A percentile compares a stretch with the other conserved stretches of the same genome.
Conservation (phyloP, 192 early-diverging fungal species). For the Entrophospora sp. region DNA sequence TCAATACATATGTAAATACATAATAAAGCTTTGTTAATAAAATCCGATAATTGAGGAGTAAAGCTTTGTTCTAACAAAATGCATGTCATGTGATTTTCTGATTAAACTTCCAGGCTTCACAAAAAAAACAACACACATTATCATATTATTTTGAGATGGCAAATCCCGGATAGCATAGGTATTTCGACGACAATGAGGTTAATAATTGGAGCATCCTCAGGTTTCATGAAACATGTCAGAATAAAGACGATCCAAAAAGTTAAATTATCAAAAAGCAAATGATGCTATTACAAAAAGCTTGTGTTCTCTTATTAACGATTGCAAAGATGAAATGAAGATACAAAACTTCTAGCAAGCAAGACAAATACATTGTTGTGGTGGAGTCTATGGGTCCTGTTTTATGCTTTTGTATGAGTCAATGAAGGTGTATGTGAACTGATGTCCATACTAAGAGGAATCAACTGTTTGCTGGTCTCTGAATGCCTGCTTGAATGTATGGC, state of each 20-base stretch:
- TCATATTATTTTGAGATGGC: too few relatives aligned
- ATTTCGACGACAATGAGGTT: too few relatives aligned
- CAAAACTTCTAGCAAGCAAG: slow-evolving; percentile 10
- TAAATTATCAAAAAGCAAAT: slow-evolving; percentile 5
- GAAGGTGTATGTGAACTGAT: slow-evolving; percentile 9
- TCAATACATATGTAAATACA: too few relatives aligned
- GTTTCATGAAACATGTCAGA: slow-evolving; percentile 8
- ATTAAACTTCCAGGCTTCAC: too few relatives aligned
- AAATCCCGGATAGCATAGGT: too few relatives aligned
- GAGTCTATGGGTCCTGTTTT: neutral
- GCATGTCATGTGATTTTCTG: too few relatives aligned
- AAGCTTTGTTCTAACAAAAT: too few relatives aligned
- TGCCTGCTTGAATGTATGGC: too few relatives aligned
- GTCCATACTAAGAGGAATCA: neutral
- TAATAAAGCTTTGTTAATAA: too few relatives aligned
- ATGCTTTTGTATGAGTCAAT: neutral
- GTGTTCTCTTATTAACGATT: slow-evolving; percentile 5
- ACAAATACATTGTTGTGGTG: neutral
- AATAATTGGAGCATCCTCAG: slow-evolving; percentile 2
- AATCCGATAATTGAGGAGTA: too few relatives aligned
- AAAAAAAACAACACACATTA: too few relatives aligned
- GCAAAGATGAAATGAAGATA: neutral
- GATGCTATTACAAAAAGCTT: slow-evolving; percentile 5
- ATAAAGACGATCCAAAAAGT: slow-evolving; percentile 10
- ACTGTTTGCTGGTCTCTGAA: too few relatives aligned